Base-by-base conservation (phyloP, 169 alveolate genomes). In the Cryptosporidium ubiquitum region DNA sequence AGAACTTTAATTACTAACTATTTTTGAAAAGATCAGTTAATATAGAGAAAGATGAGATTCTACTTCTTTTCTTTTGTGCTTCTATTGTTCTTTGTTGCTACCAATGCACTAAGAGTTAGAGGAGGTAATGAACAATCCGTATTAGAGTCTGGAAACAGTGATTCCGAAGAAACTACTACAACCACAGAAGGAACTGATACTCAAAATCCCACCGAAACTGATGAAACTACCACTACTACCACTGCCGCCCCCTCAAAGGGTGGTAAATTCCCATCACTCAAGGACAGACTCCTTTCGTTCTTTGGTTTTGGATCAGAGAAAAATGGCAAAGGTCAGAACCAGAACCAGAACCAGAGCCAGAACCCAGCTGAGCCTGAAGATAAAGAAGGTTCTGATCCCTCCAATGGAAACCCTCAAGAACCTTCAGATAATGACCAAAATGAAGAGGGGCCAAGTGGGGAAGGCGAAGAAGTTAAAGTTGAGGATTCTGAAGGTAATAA, bases 101-200 rank as follows among this genome's bases (percentile, higher is more conserved):
- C 85, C 23, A 73, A 73, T 35, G 85, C 85, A 5, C 2, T 73
- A 69, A 73, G 85, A 58, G 20, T 73, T 69, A 73, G 85, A 70
- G 85, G 61, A 18, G 23, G 33, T 14, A 5, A 70, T 47, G 31
- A 18, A 31, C 44, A 47, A 33, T 0, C 5, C 3, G 0, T 2
- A 1, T 23, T 73, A 20, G 70, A 37, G n/a, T 5, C 51, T 1
- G 37, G 12, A 58, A 20, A 55, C n/a, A n/a, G n/a, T 35, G 0
- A 39, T 14, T 3, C 69, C 6, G 68, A 9, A 1, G 39, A 14
- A 23, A n/a, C 33, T 5, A 39, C 61, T 3, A 70, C 84, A 16
- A 20, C 84, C 20, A 39, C 84, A 23, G n/a, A n/a, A n/a, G n/a
- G n/a, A n/a, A 31, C 73, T 16, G 14, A 51, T 10, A 0, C 2